A percentile compares a stretch with the other conserved stretches of the same genome.
These are phyloP conservation scores for Brasenia schreberi DNA, from an alignment of 164 flowering plant species.

Conservation along the genomic window DNA sequence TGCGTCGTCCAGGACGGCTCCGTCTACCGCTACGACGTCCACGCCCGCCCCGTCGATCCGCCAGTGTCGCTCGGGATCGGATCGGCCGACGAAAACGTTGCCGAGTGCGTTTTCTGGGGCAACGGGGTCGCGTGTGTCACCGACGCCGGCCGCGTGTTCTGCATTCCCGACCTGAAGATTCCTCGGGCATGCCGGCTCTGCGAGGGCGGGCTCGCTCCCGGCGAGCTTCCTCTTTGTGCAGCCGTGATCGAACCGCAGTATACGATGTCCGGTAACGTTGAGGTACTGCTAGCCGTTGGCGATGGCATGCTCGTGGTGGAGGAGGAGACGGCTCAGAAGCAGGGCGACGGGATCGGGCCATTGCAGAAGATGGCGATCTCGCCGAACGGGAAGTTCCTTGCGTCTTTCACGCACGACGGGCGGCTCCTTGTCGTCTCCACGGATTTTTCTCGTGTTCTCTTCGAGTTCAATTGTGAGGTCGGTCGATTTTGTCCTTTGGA, in stretches of 20 bases:
- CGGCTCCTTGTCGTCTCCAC: constrained; percentile 52
- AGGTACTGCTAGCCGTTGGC: constrained; percentile 60
- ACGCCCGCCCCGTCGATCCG: constrained; percentile 50
- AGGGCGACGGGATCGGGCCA: constrained; percentile 55
- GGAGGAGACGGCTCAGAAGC: constrained; percentile 49
- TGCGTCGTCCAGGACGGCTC: constrained; percentile 91
- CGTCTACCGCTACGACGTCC: constrained; percentile 47
- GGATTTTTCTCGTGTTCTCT: constrained; percentile 34
- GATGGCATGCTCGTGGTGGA: constrained; percentile 53
- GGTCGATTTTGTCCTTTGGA: background rate
- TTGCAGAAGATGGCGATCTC: constrained; percentile 83
- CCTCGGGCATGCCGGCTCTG: constrained; percentile 47
- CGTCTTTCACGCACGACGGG: constrained; percentile 80
- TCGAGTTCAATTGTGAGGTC: constrained; percentile 81
- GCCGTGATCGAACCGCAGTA: constrained; percentile 92
- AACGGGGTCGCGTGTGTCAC: constrained; percentile 81
- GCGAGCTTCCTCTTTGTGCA: constrained; percentile 52
- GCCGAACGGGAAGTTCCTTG: constrained; percentile 59
- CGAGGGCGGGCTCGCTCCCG: constrained; percentile 36
- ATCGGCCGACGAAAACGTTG: constrained; percentile 71
- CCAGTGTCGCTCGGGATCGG: constrained; percentile 57
- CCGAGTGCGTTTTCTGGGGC: constrained; percentile 89
- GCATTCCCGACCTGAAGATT: constrained; percentile 62
- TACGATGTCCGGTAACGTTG: constrained; percentile 87
- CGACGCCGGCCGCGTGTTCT: constrained; percentile 46